Evolutionary conservation across 139 green algal species (phyloP), one percentile per base, ranked within the genome.

Genomic region (Chlamydomonas applanata): DNA sequence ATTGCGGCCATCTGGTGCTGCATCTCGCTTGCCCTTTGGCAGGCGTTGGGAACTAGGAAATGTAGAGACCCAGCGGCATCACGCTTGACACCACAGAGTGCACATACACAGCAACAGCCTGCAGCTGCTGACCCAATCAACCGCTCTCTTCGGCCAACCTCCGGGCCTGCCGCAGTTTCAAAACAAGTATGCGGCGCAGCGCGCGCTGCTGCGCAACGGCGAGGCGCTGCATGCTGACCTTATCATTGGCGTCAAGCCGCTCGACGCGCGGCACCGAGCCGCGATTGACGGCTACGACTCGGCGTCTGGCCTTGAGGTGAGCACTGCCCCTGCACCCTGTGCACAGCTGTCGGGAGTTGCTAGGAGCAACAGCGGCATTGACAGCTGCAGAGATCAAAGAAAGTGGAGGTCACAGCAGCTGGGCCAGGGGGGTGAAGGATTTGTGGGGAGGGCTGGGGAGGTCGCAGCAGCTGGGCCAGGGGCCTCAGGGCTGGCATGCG

Each of bases 211-310:
- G 24, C 60, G 76, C 16, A 83, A 76, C 67, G 86, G 86, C 2
- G 79, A 88, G 69, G 73, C 80, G 76, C 76, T 91, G 13, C 77
- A 49, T 3, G 22, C 36, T 45, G 57, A 52, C 0, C 79, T 91
- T 13, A 88, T 91, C 59, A 45, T 91, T 17, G 86, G 86, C 5
- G 83, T 91, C 2, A 90, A 87, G 78, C 78, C 82, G 34, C 62
- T 88, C 45, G 80, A 87, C 32, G 61, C 76, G 17, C 66, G 76
- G 27, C 80, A 87, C 60, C 65, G 72, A 19, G 36, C 54, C 14
- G 65, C 53, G 14, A 75, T 80, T 40, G 66, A 75, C 19, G 35
- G 27, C 5, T 75, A 75, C 24, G 30, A 71, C 59, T 56, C 20
- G 57, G 56, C 34, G n/a, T 11, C 16, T n/a, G 45, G 57, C 22